Conservation (phyloP, 345 rosid species). For the Heritiera fomes region DNA sequence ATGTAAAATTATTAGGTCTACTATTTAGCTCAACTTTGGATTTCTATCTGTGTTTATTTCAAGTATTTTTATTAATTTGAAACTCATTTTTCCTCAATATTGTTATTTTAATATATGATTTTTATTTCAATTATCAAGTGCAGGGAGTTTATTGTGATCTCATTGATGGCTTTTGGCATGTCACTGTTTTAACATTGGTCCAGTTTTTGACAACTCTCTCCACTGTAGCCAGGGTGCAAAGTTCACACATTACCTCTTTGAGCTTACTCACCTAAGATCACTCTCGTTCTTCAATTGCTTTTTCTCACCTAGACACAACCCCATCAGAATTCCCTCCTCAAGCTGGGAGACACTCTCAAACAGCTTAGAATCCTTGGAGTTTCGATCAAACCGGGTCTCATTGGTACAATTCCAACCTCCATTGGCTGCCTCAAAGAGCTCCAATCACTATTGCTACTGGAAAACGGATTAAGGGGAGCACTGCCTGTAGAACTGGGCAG, state of each 20-base stretch:
- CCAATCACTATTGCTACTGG: conserved; percentile 67
- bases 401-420: conserved; percentile 59
- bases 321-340: conserved; percentile 36
- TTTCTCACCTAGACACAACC: conserved; percentile 31
- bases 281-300: conserved; percentile 74
- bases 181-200: conserved; percentile 75
- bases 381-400: conserved; percentile 78
- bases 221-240: conserved; percentile 49
- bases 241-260: conserved; percentile 63
- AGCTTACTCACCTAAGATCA: conserved; percentile 70
- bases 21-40: too few species aligned
- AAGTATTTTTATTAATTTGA: background rate
- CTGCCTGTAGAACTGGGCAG: conserved; percentile 51
- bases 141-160: conserved; percentile 93
- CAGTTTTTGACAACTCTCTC: conserved; percentile 66
- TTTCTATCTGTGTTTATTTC: background rate
- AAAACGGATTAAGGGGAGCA: conserved; percentile 59
- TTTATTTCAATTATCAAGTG: background rate
- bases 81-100: conserved; percentile 12
- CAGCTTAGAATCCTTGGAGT: conserved; percentile 67
- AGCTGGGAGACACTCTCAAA: conserved; percentile 58
- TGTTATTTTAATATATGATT: background rate
- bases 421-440: conserved; percentile 56
- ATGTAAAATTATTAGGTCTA: too few species aligned
- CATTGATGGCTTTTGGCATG: conserved; percentile 72